Base-by-base conservation (phyloP, 805 yeast species). In the Lachancea meyersii region DNA sequence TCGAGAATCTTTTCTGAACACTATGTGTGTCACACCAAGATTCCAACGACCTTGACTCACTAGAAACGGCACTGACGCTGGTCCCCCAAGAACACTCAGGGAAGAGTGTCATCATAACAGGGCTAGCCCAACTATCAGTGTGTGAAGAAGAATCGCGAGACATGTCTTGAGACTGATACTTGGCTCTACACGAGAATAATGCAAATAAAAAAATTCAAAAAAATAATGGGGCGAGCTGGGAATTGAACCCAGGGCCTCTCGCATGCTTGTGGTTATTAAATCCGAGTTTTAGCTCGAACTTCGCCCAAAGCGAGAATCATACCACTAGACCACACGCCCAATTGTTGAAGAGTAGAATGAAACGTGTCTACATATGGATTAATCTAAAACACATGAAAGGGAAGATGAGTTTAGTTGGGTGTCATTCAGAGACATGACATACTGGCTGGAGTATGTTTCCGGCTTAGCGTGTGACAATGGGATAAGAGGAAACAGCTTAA, bases 211-310 rank as follows among this genome's bases (percentile, higher is more conserved):
- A 26, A 26, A 26, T 10, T 10, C 5, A 26, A 31, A 35, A 21
- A 22, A 34, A 40, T 28, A 23, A 35, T 32, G 60, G 61, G 61
- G 60, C 60, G 56, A 50, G 53, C 74, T 67, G 75, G 75, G 75
- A 70, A 70, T 70, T 70, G 74, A 70, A 70, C 75, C 75, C 75
- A 67, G 75, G 75, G 72, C 75, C 73, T 69, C 74, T 69, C 74
- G 71, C 73, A 71, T 51, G 55, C 53, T 51, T 40, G 44, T 34
- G 44, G 28, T 48, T 30, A 9, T 40, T 35, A 37, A 45, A 43
- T 47, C 37, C 49, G 40, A 47, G 49, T 19, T 9, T 32, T 10
- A 27, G 38, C 45, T 35, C 49, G 38, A 45, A 47, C 48, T 49
- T 51, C 54, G 53, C 74, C 74, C 74, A 69, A 70, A 70, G 74